These are phyloP conservation scores for Spinacia oleracea DNA, from an alignment of 179 eudicot species.

Conservation along the genomic window DNA sequence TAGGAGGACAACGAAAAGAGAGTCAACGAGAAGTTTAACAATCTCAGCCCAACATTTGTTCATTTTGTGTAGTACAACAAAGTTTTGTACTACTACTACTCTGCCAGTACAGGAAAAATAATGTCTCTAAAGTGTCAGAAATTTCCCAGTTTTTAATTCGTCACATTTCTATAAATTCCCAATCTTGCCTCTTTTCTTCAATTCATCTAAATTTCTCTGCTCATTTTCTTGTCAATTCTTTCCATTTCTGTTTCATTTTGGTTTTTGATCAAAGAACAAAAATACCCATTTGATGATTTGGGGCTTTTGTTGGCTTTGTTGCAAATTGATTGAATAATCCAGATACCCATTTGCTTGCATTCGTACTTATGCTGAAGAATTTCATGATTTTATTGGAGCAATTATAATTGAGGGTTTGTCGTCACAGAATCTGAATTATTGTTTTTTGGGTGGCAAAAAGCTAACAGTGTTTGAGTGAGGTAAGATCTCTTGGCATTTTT, in stretches of 20 bases:
- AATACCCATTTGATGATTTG: not conserved
- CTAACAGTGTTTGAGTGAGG: constrained; percentile 1
- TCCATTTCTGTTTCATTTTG: not conserved
- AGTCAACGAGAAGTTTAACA: constrained; percentile 27
- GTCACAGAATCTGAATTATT: constrained; percentile 16
- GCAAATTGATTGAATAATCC: not conserved
- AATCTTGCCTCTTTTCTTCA: not conserved
- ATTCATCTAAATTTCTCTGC: not conserved
- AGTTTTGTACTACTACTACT: constrained; percentile 22
- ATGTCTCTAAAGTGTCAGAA: not conserved
- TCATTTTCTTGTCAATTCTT: not conserved
- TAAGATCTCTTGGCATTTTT: not conserved
- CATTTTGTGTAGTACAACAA: constrained; percentile 25
- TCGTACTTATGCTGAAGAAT: not conserved
- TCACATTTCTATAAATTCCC: not conserved
- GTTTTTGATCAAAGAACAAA: not conserved
- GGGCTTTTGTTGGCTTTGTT: not conserved
- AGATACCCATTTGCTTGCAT: constrained; percentile 10
- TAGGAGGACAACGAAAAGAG: constrained; percentile 7
- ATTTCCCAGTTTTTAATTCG: not conserved
- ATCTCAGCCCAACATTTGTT: constrained; percentile 20
- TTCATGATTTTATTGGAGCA: constrained; percentile 8
- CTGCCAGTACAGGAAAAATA: not conserved
- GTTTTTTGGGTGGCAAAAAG: constrained; percentile 11
- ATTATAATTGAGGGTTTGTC: not conserved